A percentile compares a stretch with the other conserved stretches of the same genome.
Conservation (phyloP, 306 rosid genomes). For the Gynostemma pentaphyllum region DNA sequence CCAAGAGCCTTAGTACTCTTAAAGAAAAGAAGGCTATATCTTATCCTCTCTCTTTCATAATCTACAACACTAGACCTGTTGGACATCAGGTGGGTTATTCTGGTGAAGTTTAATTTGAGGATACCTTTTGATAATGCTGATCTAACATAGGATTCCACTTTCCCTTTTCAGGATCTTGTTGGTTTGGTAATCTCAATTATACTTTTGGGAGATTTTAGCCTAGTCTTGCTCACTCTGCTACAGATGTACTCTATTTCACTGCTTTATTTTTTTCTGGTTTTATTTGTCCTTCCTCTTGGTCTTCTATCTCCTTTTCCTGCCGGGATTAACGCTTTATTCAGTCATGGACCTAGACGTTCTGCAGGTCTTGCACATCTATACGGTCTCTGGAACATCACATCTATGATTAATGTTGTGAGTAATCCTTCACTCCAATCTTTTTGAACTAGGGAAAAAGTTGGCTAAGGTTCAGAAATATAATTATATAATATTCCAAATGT, state of each 20-base stretch:
- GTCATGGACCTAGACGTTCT: constrained; percentile 88
- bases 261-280: constrained; percentile 52
- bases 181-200: constrained; percentile 72
- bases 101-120: background rate
- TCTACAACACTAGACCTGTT: constrained; percentile 63
- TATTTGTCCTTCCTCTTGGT: constrained; percentile 74
- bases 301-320: constrained; percentile 80
- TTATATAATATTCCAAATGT: background rate
- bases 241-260: constrained; percentile 79
- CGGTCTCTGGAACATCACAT: constrained; percentile 93
- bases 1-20: constrained; percentile 47
- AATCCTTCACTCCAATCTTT: constrained; percentile 11
- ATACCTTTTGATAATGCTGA: background rate
- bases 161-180: constrained; percentile 64
- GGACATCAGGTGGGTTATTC: constrained; percentile 70
- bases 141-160: background rate
- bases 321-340: constrained; percentile 90
- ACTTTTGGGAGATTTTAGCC: constrained; percentile 80
- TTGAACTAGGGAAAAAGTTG: background rate
- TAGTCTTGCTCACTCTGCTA: constrained; percentile 67
- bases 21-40: constrained; percentile 55
- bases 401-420: constrained; percentile 91
- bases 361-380: constrained; percentile 84
- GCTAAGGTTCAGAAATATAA: background rate
- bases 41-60: constrained; percentile 46